A percentile compares a stretch with the other conserved stretches of the same genome.
These are phyloP conservation scores for Yamadazyma membranifaciens DNA, from an alignment of 1,139 yeast species.

Conservation along the genomic window DNA sequence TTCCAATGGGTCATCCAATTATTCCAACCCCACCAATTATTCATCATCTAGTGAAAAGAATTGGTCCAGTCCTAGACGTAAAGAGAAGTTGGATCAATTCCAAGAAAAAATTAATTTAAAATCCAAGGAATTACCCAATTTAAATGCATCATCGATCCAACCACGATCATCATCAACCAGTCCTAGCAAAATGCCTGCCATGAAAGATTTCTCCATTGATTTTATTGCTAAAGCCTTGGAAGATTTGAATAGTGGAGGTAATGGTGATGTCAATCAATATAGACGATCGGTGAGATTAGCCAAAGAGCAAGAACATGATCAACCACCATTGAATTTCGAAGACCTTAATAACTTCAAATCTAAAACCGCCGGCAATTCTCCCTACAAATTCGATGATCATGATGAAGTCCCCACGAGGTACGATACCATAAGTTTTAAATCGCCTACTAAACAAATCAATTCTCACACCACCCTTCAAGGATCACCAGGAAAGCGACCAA, in stretches of 20 bases:
- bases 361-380: constrained; percentile 20
- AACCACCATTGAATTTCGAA: constrained; percentile 4
- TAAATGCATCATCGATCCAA: constrained; percentile 11
- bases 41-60: constrained; percentile 37
- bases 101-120: constrained; percentile 43
- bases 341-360: constrained; percentile 10
- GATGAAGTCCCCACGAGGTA: constrained; percentile 40
- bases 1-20: constrained; percentile 39
- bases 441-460: constrained; percentile 9
- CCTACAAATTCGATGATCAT: constrained; percentile 31
- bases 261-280: constrained; percentile 51
- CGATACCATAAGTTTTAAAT: constrained; percentile 32
- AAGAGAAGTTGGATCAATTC: constrained; percentile 33
- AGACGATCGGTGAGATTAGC: constrained; percentile 37
- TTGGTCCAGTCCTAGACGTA: constrained; percentile 56
- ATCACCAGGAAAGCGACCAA: constrained; percentile 30
- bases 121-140: constrained; percentile 31
- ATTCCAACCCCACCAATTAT: constrained; percentile 48
- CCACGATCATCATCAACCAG: not conserved
- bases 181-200: constrained; percentile 30
- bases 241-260: constrained; percentile 64
- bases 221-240: constrained; percentile 61
- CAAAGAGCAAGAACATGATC: constrained; percentile 15
- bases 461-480: constrained; percentile 9
- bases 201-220: constrained; percentile 47